A percentile compares a stretch with the other conserved stretches of the same genome.
Evolutionary conservation across 169 alveolate genomes (phyloP).

Genomic region (Pseudocohnilembus persalinus): DNA sequence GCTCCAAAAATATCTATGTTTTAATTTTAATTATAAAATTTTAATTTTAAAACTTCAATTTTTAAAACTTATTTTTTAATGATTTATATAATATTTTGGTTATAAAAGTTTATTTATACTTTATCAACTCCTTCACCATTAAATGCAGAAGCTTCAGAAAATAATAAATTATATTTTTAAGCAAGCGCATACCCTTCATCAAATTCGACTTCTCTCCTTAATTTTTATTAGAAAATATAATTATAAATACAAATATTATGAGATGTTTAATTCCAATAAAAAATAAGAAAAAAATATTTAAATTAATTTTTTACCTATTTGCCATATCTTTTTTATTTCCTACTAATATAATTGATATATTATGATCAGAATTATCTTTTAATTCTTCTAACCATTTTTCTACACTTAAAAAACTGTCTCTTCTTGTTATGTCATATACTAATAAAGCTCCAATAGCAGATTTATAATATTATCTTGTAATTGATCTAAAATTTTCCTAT

Average conservation of each 20-base stretch:
- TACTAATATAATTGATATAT: background rate
- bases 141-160: background rate
- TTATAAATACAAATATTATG: too few species aligned
- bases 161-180: too few species aligned
- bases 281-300: background rate
- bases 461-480: slow-evolving; percentile 74
- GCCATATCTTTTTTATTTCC: background rate
- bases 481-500: slow-evolving; percentile 68
- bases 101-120: background rate
- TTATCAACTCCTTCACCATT: background rate
- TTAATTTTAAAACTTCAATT: too few species aligned
- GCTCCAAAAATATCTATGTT: background rate
- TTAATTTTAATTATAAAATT: too few species aligned
- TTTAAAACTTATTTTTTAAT: too few species aligned
- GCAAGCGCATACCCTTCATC: background rate
- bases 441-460: slow-evolving; percentile 73
- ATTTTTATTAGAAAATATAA: too few species aligned
- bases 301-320: background rate
- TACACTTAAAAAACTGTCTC: background rate
- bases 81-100: background rate
- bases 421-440: background rate
- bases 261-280: too few species aligned
- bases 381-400: background rate
- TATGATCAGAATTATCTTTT: background rate
- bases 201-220: background rate